phyloP scores from a whole-genome alignment of 148 eudicot genomes.

The Fagopyrum homotropicum region DNA sequence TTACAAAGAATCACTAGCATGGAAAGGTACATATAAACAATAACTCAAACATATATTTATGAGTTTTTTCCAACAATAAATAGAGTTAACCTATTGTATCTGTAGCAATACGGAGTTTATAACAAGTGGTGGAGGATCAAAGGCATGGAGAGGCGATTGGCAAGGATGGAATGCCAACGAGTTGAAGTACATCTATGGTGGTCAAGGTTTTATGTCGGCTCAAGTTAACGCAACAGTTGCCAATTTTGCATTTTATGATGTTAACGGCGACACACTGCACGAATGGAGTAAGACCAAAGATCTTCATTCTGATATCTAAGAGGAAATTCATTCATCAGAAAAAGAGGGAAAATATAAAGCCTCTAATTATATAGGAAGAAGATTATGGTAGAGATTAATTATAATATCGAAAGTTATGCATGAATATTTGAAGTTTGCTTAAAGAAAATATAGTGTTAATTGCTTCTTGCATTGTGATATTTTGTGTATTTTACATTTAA shows the following conservation, averaged over 20 bases:
- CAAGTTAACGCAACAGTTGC: constrained; percentile 27
- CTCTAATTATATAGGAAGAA: neutral
- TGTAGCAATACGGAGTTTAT: constrained; percentile 29
- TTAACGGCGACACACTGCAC: constrained; percentile 49
- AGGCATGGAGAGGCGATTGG: constrained; percentile 73
- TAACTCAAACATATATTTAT: neutral
- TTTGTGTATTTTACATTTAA: too few species aligned
- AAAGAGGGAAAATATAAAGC: neutral
- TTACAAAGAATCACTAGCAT: constrained; percentile 62
- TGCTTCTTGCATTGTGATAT: too few species aligned
- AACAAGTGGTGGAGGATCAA: constrained; percentile 81
- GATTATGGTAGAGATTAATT: neutral
- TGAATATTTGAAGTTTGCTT: neutral
- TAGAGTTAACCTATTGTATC: too few species aligned
- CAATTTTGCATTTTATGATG: constrained; percentile 44
- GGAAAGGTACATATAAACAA: constrained; percentile 33
- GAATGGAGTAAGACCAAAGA: constrained; percentile 31
- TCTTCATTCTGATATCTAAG: neutral
- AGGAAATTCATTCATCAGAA: neutral
- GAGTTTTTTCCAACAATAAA: neutral
- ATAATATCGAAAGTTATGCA: neutral
- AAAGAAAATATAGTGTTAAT: too few species aligned
- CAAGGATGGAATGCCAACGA: constrained; percentile 29
- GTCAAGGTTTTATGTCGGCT: constrained; percentile 82
- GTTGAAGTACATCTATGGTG: constrained; percentile 62